A percentile compares a stretch with the other conserved stretches of the same genome.
phyloP scores from a whole-genome alignment of 768 basidiomycete species.

The Boletus fagicola region DNA sequence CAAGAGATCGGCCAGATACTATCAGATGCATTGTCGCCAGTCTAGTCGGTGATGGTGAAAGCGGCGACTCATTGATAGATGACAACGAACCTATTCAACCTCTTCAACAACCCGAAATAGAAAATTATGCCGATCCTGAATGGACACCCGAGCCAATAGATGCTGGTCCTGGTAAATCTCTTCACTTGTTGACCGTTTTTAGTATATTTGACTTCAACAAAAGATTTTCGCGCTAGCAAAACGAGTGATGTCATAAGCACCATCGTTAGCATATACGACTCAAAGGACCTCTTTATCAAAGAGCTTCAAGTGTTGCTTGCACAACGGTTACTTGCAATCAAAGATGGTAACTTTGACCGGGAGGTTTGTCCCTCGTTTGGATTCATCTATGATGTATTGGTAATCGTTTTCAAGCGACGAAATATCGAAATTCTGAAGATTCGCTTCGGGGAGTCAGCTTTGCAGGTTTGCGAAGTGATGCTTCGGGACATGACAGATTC shows the following conservation, averaged over 20 bases:
- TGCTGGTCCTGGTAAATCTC: conserved; percentile 79
- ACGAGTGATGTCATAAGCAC: conserved; percentile 94
- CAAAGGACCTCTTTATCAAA: conserved; percentile 93
- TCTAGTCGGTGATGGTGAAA: conserved; percentile 82
- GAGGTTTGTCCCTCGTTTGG: conserved; percentile 40
- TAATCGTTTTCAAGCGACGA: conserved; percentile 55
- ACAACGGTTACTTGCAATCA: conserved; percentile 76
- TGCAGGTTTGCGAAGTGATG: conserved; percentile 99
- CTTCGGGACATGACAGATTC: conserved; percentile 96
- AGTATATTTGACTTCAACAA: background rate
- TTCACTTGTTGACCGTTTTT: background rate
- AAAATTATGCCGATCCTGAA: conserved; percentile 87
- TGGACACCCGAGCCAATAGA: conserved; percentile 98
- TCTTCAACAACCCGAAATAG: conserved; percentile 69
- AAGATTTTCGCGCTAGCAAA: conserved; percentile 90
- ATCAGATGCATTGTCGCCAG: conserved; percentile 92
- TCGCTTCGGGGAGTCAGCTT: conserved; percentile 88
- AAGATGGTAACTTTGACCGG: conserved; percentile 73
- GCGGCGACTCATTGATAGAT: conserved; percentile 78
- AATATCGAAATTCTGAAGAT: conserved; percentile 94
- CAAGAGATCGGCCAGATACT: conserved; percentile 84
- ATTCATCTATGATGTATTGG: background rate
- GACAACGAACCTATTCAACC: conserved; percentile 80
- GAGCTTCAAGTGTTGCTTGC: conserved; percentile 92
- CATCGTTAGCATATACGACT: conserved; percentile 95